A percentile compares a stretch with the other conserved stretches of the same genome.
phyloP scores from a whole-genome alignment of 345 rosid species.

The Excoecaria agallocha region DNA sequence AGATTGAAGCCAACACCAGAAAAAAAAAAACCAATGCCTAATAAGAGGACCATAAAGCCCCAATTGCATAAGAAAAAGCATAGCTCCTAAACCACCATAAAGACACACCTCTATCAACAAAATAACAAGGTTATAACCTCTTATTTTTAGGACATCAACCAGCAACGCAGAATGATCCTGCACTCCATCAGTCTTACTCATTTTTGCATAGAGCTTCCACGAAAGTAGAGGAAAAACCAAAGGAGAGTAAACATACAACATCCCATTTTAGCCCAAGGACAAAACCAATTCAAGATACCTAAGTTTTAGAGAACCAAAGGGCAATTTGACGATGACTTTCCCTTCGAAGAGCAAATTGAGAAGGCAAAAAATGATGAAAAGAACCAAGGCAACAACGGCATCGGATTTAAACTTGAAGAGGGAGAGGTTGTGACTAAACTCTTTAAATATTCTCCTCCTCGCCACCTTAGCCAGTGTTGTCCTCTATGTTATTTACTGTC shows the following conservation, averaged over 20 bases:
- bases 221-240: no score
- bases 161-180: no score
- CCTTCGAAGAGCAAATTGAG: constrained; percentile 92
- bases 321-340: constrained; percentile 85
- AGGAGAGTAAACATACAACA: constrained; percentile 84
- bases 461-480: constrained; percentile 44
- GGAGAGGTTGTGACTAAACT: constrained; percentile 88
- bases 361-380: constrained; percentile 83
- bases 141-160: no score
- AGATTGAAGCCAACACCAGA: no score
- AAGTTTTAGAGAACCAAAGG: constrained; percentile 73
- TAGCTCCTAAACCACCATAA: no score
- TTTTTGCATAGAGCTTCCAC: no score
- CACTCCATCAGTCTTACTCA: no score
- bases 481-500: constrained; percentile 70
- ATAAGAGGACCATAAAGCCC: no score
- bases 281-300: constrained; percentile 86
- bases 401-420: constrained; percentile 99
- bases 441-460: constrained; percentile 69
- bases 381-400: constrained; percentile 89
- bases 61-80: no score
- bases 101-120: no score
- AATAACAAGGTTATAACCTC: no score
- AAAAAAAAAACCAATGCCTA: no score
- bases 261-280: constrained; percentile 76